Base-by-base conservation (phyloP, 495 filamentous ascomycete species). In the Talaromyces thailandensis region DNA sequence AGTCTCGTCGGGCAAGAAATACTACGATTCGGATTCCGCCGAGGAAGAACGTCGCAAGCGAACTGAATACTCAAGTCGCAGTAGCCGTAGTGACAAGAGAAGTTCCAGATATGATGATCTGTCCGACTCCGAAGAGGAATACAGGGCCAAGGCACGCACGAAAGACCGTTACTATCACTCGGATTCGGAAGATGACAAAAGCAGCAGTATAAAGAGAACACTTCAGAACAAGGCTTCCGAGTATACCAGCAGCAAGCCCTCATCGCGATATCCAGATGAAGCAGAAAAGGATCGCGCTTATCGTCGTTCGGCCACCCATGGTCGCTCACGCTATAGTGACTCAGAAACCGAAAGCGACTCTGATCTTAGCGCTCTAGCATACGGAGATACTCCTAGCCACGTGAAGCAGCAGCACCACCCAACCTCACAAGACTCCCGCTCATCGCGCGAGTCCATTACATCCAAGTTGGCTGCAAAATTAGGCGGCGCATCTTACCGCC, bases 61-160 rank as follows among this genome's bases (percentile, higher is more conserved):
- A 6, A 37, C 40, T 35, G 53, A 59, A 51, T 50, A 61, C 28
- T 60, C 32, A 1, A 74, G 70, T 57, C 76, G 79, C 63, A 76
- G 76, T 12, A 79, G 71, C 63, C 70, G 74, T 52, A 71, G 69
- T 21, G 76, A 79, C 25, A 57, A 57, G 55, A 16, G 29, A 21
- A 57, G 16, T 16, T 31, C 26, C 16, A 57, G 35, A 57, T 57
- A 57, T 4, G 55, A 57, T 25, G 26, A 32, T 57, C 62, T 80
- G 14, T 66, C 78, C 12, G 77, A 79, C 29, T 77, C 79, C 24
- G 79, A 80, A 45, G 76, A 77, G 16, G 82, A 83, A 21, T 77
- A 76, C 50, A 67, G 71, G 5, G 68, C 69, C 11, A 70, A 71
- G 45, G 68, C 69, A 16, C 71, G 68, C 48, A 73, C 68, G 29